These are phyloP conservation scores for Flaveria floridana DNA, from an alignment of 140 eudicot genomes.

Conservation along the genomic window DNA sequence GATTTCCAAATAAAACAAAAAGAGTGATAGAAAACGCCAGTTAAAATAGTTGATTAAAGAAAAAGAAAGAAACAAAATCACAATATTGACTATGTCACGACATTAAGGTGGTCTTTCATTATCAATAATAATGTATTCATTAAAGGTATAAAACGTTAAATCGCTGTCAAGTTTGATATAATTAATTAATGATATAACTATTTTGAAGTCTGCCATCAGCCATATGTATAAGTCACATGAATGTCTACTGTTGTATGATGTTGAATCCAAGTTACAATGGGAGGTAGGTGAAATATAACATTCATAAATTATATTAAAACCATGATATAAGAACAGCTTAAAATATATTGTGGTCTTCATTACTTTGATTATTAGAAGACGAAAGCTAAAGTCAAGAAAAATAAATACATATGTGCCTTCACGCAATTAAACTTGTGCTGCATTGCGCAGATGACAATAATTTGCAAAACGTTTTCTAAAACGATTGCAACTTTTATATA, in stretches of 20 bases:
- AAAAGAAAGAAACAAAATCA: constrained; percentile 10
- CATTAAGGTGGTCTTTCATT: constrained; percentile 28
- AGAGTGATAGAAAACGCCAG: constrained; percentile 2
- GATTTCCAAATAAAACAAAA: constrained; percentile 19
- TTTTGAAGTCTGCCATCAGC: neutral
- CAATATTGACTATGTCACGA: constrained; percentile 23
- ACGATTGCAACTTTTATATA: neutral
- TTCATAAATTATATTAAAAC: constrained; percentile 1
- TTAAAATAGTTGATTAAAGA: neutral
- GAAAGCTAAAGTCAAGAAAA: constrained; percentile 28
- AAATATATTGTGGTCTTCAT: constrained; percentile 10
- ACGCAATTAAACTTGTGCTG: constrained; percentile 23
- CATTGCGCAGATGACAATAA: constrained; percentile 15
- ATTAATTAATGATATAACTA: constrained; percentile 15
- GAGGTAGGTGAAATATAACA: constrained; percentile 35
- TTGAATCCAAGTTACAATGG: constrained; percentile 20
- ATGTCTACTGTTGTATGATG: constrained; percentile 21
- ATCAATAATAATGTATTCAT: constrained; percentile 17
- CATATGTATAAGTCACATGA: constrained; percentile 28
- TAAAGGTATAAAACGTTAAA: constrained; percentile 21
- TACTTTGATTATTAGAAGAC: constrained; percentile 13
- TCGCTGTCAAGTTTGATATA: constrained; percentile 14
- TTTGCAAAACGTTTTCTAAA: no score
- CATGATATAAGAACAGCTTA: neutral
- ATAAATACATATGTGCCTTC: constrained; percentile 14